phyloP scores from a whole-genome alignment of 2,329 filamentous ascomycete genomes.

The Aspergillus flavus region DNA sequence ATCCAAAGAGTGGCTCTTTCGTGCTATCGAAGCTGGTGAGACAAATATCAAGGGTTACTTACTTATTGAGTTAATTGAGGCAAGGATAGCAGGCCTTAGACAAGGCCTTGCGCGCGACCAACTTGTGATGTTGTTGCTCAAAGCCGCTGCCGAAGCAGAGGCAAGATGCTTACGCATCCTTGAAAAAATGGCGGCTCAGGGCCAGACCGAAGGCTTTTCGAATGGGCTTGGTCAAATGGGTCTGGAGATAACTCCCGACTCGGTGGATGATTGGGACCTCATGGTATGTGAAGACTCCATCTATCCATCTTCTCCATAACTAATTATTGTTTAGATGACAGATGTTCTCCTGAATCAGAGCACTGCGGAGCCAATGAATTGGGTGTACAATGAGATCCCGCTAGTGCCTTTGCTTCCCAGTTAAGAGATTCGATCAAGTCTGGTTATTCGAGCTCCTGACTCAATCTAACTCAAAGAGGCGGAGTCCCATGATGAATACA shows the following conservation, averaged over 20 bases:
- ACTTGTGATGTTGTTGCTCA: slow-evolving; percentile 37
- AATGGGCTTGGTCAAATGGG: slow-evolving; percentile 24
- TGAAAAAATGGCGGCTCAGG: slow-evolving; percentile 22
- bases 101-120: slow-evolving; percentile 40
- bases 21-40: slow-evolving; percentile 52
- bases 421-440: background rate
- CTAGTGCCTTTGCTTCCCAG: background rate
- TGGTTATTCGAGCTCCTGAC: background rate
- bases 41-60: slow-evolving; percentile 60
- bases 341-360: slow-evolving; percentile 31
- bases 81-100: slow-evolving; percentile 49
- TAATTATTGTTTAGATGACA: slow-evolving; percentile 27
- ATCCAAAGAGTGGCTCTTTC: slow-evolving; percentile 43
- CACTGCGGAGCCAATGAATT: slow-evolving; percentile 21
- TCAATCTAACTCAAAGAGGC: background rate
- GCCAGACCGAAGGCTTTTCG: slow-evolving; percentile 10
- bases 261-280: slow-evolving; percentile 48
- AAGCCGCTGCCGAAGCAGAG: slow-evolving; percentile 40
- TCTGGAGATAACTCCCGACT: slow-evolving; percentile 27
- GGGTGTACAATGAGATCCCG: slow-evolving; percentile 17
- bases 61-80: slow-evolving; percentile 42
- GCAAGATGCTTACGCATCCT: slow-evolving; percentile 29
- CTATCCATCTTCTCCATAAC: background rate
- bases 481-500: background rate
- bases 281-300: slow-evolving; percentile 35